Conservation (phyloP, 352 stramenopile species). For the Phytophthora ramorum region DNA sequence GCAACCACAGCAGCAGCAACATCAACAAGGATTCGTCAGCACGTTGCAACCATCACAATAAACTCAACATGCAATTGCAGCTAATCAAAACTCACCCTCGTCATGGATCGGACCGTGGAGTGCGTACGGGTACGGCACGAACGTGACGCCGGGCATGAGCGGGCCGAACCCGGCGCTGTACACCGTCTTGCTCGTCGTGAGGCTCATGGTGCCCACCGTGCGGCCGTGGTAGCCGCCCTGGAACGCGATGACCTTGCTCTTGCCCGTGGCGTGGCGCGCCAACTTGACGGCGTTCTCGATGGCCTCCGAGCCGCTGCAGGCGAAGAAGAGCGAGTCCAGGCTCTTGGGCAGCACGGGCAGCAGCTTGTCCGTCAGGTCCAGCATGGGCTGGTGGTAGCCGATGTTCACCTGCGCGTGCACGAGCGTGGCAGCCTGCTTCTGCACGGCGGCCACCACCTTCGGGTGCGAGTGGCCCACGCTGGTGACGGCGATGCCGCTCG, state of each 20-base stretch:
- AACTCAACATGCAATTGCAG: constrained; percentile 3
- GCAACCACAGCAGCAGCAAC: neutral
- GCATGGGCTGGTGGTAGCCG: constrained; percentile 92
- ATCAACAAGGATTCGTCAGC: neutral
- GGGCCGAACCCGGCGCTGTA: constrained; percentile 91
- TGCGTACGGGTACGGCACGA: constrained; percentile 90
- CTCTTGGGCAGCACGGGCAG: constrained; percentile 78
- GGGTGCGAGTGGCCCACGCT: constrained; percentile 94
- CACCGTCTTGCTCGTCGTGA: constrained; percentile 92
- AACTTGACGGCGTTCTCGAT: constrained; percentile 95
- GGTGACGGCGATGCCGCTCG: constrained; percentile 93
- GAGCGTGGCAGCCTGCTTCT: constrained; percentile 90
- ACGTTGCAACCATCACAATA: neutral
- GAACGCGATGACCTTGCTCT: constrained; percentile 93
- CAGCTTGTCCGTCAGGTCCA: constrained; percentile 90
- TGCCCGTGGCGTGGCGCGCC: constrained; percentile 89
- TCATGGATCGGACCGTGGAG: constrained; percentile 87
- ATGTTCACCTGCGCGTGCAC: constrained; percentile 94
- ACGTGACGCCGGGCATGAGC: constrained; percentile 82
- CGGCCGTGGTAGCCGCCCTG: constrained; percentile 94
- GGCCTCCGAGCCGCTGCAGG: constrained; percentile 92
- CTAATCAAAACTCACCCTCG: constrained; percentile 39
- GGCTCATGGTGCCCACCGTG: constrained; percentile 91
- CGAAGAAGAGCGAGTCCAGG: constrained; percentile 92
- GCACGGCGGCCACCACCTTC: constrained; percentile 88